Percentiles rank a stretch among this genome's conserved stretches.
These are phyloP conservation scores for Cornus kousa DNA, from an alignment of 148 eudicot species.

Conservation along the genomic window DNA sequence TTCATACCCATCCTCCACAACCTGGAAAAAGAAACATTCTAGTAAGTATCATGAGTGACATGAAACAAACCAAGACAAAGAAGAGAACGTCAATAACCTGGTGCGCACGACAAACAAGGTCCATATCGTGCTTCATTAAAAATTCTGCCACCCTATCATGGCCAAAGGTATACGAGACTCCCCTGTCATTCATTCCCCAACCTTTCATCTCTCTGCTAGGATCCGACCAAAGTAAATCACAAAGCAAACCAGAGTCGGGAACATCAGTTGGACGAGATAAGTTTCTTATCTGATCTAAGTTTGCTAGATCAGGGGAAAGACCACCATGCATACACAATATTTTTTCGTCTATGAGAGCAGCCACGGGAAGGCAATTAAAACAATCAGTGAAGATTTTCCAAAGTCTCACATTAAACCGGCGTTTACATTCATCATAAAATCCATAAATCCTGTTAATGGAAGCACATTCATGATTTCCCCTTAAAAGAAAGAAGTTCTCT, in stretches of 20 bases:
- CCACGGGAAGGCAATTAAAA: slow-evolving; percentile 76
- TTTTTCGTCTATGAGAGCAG: slow-evolving; percentile 78
- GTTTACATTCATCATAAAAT: slow-evolving; percentile 76
- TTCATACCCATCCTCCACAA: slow-evolving; percentile 78
- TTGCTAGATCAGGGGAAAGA: slow-evolving; percentile 63
- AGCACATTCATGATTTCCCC: slow-evolving; percentile 79
- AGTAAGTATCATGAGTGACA: slow-evolving; percentile 5
- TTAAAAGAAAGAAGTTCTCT: slow-evolving; percentile 64
- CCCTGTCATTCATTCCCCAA: slow-evolving; percentile 81
- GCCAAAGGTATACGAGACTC: slow-evolving; percentile 74
- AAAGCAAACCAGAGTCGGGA: slow-evolving; percentile 72
- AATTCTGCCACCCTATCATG: slow-evolving; percentile 71
- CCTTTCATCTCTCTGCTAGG: slow-evolving; percentile 67
- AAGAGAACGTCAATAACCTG: slow-evolving; percentile 42
- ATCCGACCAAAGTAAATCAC: slow-evolving; percentile 83
- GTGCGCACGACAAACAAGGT: slow-evolving; percentile 71
- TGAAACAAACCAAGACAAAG: background rate
- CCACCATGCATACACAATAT: slow-evolving; percentile 86
- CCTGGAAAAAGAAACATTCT: slow-evolving; percentile 31
- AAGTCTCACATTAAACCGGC: slow-evolving; percentile 70
- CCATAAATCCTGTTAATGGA: slow-evolving; percentile 69
- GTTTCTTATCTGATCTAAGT: slow-evolving; percentile 61
- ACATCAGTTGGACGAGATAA: slow-evolving; percentile 61
- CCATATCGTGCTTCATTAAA: slow-evolving; percentile 67
- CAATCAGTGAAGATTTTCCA: slow-evolving; percentile 72